Evolutionary conservation across 192 early-diverging fungal genomes (phyloP).

Genomic region (Dissophora globulifera): DNA sequence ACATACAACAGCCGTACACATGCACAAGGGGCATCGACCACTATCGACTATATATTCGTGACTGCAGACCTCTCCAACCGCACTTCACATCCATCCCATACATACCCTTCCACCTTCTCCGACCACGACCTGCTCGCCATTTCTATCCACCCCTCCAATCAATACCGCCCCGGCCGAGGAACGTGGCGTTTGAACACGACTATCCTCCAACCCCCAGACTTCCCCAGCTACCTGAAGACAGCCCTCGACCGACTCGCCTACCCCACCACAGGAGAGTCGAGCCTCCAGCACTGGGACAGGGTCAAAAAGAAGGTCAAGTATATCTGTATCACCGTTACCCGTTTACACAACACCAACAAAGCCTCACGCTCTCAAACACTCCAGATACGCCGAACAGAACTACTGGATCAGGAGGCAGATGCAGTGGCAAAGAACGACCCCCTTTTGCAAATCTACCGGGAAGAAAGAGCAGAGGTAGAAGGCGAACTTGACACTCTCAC

Average conservation of each 20-base stretch:
- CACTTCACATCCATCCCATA: background rate
- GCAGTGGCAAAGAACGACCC: background rate
- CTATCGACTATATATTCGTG: constrained; percentile 40
- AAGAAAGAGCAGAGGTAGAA: too few species aligned
- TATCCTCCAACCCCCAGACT: background rate
- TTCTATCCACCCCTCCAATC: background rate
- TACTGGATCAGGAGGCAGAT: background rate
- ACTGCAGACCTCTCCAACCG: background rate
- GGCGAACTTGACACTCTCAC: background rate
- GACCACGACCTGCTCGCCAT: constrained; percentile 17
- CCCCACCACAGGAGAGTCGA: background rate
- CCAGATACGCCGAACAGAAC: background rate
- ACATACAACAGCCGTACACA: background rate
- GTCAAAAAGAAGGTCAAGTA: background rate
- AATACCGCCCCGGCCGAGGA: constrained; percentile 1
- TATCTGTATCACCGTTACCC: background rate
- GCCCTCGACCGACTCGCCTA: background rate
- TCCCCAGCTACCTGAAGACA: background rate
- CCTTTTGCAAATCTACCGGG: too few species aligned
- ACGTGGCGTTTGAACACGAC: constrained; percentile 13
- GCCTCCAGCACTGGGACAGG: constrained; percentile 4
- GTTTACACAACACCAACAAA: background rate
- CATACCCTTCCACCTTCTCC: constrained; percentile 5
- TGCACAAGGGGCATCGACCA: background rate
- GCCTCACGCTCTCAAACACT: background rate